Base-by-base conservation (phyloP, 2,329 filamentous ascomycete genomes). In the Trichoderma citrinoviride region DNA sequence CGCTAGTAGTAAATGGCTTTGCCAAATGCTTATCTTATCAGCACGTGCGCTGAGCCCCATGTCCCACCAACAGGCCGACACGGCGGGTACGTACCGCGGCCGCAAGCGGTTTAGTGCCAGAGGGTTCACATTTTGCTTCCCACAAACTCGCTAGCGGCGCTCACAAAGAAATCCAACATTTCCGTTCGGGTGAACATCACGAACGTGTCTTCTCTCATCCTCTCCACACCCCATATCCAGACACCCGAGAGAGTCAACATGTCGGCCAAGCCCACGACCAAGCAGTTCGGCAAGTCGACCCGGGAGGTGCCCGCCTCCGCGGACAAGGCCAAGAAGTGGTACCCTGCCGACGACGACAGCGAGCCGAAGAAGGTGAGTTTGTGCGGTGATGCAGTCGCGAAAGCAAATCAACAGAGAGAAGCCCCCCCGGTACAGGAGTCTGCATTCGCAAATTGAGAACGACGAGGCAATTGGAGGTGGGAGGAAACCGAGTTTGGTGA, bases 311-410 rank as follows among this genome's bases (percentile, higher is more conserved):
- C 91, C 81, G 88, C 91, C 82, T 82, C 86, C 82, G 85, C 86
- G 79, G 88, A 97, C 83, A 96, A 96, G 91, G 94, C 94, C 77
- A 89, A 91, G 87, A 98, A 97, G 87, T 99, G 94, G 92, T 99
- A 99, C 86, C 92, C 93, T 81, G 91, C 92, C 79, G 91, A 96
- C 82, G 94, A 97, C 83, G 91, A 94, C 79, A 80, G 87, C 80
- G 84, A 90, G 83, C 87, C 88, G 77, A 96, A 93, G 89, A 94
- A 96, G 91, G 95, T 99, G 88, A 87, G 93, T 91, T 77, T 71
- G 66, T 43, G 25, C 37, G 67, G 62, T 68, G 67, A 72, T 71
- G 68, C 65, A 37, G 60, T 67, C 65, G 68, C 44, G 12, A 29
- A 37, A 14, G 14, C 14, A 10, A 54, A 58, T 46, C 17, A 33